Conservation (phyloP, 352 stramenopile species). For the Phytophthora multivora region DNA sequence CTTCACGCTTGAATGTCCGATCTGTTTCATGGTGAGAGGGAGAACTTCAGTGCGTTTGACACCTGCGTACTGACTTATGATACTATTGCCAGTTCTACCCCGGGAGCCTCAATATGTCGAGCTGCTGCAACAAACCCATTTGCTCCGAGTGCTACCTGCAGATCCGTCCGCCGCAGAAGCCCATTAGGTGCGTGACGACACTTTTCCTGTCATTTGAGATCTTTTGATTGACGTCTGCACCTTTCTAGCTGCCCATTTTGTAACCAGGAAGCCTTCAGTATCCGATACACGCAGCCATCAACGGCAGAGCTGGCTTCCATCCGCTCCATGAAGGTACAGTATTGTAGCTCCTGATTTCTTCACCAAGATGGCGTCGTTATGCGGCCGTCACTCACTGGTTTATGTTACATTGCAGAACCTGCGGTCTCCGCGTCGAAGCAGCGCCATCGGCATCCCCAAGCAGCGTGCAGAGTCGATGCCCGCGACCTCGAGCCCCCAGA, state of each 20-base stretch:
- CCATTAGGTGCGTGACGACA: conserved; percentile 43
- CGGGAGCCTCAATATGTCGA: conserved; percentile 59
- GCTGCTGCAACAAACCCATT: conserved; percentile 75
- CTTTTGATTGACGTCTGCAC: conserved; percentile 1
- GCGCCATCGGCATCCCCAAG: conserved; percentile 40
- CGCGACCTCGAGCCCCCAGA: conserved; percentile 13
- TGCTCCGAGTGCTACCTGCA: conserved; percentile 76
- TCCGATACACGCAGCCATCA: conserved; percentile 56
- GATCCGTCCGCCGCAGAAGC: conserved; percentile 58
- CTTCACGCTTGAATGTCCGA: conserved; percentile 81
- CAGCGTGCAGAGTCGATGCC: conserved; percentile 16
- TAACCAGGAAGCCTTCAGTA: conserved; percentile 64
- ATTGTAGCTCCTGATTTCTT: neutral
- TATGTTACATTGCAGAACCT: conserved; percentile 30
- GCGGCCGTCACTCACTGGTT: conserved; percentile 5
- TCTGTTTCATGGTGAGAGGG: conserved; percentile 75
- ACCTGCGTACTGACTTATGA: conserved; percentile 14
- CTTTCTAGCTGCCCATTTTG: conserved; percentile 77
- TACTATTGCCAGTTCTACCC: conserved; percentile 55
- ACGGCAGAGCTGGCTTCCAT: conserved; percentile 52
- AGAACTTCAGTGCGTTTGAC: neutral
- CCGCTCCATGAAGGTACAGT: conserved; percentile 43
- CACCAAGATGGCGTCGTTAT: conserved; percentile 2
- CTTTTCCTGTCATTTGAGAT: neutral
- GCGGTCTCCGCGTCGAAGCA: conserved; percentile 37